These are phyloP conservation scores for Phytophthora multivora DNA, from an alignment of 352 stramenopile species.

Conservation along the genomic window DNA sequence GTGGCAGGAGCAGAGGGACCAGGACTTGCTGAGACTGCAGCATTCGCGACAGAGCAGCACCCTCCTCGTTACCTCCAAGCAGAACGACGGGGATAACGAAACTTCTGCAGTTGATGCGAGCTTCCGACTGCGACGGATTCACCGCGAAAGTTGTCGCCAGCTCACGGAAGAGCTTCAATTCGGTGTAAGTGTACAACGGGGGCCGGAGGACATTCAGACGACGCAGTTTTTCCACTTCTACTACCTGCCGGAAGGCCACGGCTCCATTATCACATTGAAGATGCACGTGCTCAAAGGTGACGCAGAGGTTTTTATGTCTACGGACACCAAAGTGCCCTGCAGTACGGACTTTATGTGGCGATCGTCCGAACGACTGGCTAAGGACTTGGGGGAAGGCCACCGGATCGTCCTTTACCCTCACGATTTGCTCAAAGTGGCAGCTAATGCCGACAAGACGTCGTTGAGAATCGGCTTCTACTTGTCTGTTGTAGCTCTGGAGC, in stretches of 20 bases:
- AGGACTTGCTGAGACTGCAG: conserved; percentile 52
- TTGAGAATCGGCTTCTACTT: conserved; percentile 53
- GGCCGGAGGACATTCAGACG: conserved; percentile 25
- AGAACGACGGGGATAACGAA: background rate
- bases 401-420: conserved; percentile 67
- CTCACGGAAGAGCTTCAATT: conserved; percentile 55
- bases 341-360: conserved; percentile 77
- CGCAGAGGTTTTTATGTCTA: conserved; percentile 72
- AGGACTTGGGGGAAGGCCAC: conserved; percentile 29
- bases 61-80: conserved; percentile 1
- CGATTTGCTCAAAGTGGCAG: conserved; percentile 37
- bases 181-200: conserved; percentile 44
- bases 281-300: conserved; percentile 52
- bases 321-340: conserved; percentile 66
- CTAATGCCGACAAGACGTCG: background rate
- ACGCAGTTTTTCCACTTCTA: conserved; percentile 65
- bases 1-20: conserved; percentile 58
- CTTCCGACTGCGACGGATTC: conserved; percentile 56
- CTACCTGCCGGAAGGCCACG: conserved; percentile 38
- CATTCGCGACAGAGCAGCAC: conserved; percentile 26
- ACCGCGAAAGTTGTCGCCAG: conserved; percentile 58
- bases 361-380: conserved; percentile 27
- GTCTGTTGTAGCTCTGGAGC: conserved; percentile 51
- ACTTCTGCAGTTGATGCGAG: conserved; percentile 17
- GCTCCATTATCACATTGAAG: conserved; percentile 65